A percentile compares a stretch with the other conserved stretches of the same genome.
Evolutionary conservation across 2,329 filamentous ascomycete genomes (phyloP).

Genomic region (Magnaporthales sp.): DNA sequence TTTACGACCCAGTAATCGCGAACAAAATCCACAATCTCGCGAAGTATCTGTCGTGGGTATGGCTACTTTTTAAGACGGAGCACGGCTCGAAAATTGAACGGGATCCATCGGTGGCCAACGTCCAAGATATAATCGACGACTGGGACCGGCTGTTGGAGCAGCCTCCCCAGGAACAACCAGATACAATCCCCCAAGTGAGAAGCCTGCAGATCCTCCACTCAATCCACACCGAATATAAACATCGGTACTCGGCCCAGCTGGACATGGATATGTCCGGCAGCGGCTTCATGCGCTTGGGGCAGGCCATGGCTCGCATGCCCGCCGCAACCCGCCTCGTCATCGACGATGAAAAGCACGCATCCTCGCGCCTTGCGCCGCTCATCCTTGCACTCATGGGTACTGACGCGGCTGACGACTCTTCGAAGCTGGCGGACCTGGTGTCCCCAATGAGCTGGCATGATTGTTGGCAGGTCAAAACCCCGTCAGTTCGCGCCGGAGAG

Average conservation of each 20-base stretch:
- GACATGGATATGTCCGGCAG: neutral
- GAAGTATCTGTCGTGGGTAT: neutral
- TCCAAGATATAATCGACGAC: neutral
- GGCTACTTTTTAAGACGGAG: neutral
- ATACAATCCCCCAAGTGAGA: no score
- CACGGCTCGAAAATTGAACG: neutral
- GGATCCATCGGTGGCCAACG: neutral
- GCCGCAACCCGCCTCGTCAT: neutral
- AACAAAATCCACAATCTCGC: neutral
- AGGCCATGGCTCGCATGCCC: neutral
- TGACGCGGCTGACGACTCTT: neutral
- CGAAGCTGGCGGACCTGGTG: neutral
- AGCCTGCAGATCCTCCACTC: neutral
- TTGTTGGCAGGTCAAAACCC: neutral
- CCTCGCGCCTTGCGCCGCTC: neutral
- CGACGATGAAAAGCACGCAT: neutral
- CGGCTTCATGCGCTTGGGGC: neutral
- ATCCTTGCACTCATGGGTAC: neutral
- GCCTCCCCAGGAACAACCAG: no score
- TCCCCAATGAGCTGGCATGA: neutral
- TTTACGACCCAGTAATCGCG: neutral
- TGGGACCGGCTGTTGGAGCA: neutral
- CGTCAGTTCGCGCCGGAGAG: neutral
- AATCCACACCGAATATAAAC: neutral
- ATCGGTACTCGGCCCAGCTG: neutral